phyloP scores from a whole-genome alignment of 1,139 yeast genomes.

The Saccharomyces pastorianus region DNA sequence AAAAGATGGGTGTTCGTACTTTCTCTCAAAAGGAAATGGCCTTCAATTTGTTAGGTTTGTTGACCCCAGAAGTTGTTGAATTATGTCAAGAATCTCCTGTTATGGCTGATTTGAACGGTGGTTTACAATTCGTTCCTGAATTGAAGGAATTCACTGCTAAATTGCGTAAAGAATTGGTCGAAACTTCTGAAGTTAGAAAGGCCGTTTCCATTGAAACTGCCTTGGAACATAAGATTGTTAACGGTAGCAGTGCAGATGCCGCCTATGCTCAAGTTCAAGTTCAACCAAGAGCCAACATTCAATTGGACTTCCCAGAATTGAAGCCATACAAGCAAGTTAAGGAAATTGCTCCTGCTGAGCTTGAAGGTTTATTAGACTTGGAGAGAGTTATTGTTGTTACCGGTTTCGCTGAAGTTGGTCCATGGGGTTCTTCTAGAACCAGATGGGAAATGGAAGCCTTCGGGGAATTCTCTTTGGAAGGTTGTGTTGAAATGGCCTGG shows the following conservation, averaged over 20 bases:
- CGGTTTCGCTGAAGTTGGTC: conserved; percentile 97
- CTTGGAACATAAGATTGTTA: conserved; percentile 83
- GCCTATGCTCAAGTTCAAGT: conserved; percentile 62
- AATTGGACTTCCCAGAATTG: conserved; percentile 84
- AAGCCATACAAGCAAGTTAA: conserved; percentile 71
- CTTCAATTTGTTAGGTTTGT: conserved; percentile 86
- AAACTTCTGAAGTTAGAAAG: conserved; percentile 85
- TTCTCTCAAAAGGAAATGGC: conserved; percentile 99
- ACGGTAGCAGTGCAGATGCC: conserved; percentile 84
- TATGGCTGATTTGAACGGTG: conserved; percentile 97
- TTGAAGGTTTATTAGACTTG: conserved; percentile 87
- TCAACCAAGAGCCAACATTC: conserved; percentile 86
- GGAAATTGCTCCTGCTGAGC: conserved; percentile 54
- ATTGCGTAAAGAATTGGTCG: conserved; percentile 73
- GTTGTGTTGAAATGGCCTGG: conserved; percentile 99
- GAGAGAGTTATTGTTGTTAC: conserved; percentile 90
- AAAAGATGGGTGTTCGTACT: conserved; percentile 90
- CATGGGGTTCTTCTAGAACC: conserved; percentile 98
- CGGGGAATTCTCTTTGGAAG: conserved; percentile 96
- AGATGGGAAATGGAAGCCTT: conserved; percentile 98
- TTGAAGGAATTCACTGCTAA: conserved; percentile 80
- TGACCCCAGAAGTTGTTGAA: conserved; percentile 78
- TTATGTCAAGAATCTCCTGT: conserved; percentile 91
- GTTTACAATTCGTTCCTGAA: conserved; percentile 87
- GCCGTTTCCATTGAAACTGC: conserved; percentile 93